A percentile compares a stretch with the other conserved stretches of the same genome.
Evolutionary conservation across 1,284 basidiomycete species (phyloP).

Genomic region (Microbotryum violaceum): DNA sequence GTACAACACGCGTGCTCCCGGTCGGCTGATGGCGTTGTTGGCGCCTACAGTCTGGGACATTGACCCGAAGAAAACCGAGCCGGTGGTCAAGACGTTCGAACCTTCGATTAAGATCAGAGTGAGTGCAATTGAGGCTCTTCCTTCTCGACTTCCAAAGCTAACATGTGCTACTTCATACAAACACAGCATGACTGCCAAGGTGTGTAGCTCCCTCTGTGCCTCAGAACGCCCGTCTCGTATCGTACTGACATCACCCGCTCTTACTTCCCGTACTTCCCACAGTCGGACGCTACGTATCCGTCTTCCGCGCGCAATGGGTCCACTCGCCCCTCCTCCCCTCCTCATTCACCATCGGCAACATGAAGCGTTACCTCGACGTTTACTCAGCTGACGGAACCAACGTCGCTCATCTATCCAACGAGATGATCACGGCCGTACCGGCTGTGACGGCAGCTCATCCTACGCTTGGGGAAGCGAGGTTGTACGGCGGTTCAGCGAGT

Average conservation of each 20-base stretch:
- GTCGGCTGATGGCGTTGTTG: background rate
- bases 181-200: slow-evolving; percentile 44
- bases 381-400: slow-evolving; percentile 23
- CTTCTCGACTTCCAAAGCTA: background rate
- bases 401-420: slow-evolving; percentile 30
- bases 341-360: slow-evolving; percentile 45
- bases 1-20: background rate
- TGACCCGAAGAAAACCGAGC: slow-evolving; percentile 35
- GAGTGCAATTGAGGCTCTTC: background rate
- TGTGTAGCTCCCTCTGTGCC: background rate
- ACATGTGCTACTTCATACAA: too few species aligned
- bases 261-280: background rate
- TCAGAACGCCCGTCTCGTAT: background rate
- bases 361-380: slow-evolving; percentile 45
- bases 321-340: slow-evolving; percentile 39
- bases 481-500: slow-evolving; percentile 19
- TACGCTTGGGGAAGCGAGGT: slow-evolving; percentile 16
- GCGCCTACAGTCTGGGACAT: slow-evolving; percentile 41
- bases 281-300: slow-evolving; percentile 45
- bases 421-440: slow-evolving; percentile 42
- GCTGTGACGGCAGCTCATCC: slow-evolving; percentile 46
- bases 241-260: background rate
- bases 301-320: slow-evolving; percentile 46
- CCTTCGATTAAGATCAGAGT: background rate
- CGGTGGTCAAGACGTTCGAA: background rate